phyloP scores from a whole-genome alignment of 2,329 filamentous ascomycete genomes.

The Aspergillus caelatus region DNA sequence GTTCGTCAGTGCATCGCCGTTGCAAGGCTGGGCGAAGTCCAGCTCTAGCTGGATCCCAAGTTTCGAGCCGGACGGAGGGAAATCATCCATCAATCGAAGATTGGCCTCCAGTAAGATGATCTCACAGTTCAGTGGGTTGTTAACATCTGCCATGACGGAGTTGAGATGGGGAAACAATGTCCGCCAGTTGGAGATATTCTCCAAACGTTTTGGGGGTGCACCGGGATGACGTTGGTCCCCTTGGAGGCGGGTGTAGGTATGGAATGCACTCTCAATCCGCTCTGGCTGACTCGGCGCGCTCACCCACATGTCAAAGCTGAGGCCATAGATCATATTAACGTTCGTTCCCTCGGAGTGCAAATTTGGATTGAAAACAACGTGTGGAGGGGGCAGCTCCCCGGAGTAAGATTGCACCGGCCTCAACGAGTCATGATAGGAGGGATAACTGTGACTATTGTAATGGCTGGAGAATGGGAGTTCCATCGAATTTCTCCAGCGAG shows the following conservation, averaged over 20 bases:
- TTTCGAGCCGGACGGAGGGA: slow-evolving; percentile 44
- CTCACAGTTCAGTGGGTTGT: slow-evolving; percentile 41
- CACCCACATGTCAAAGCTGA: slow-evolving; percentile 52
- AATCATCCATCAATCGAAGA: slow-evolving; percentile 47
- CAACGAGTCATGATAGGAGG: slow-evolving; percentile 35
- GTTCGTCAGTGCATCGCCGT: slow-evolving; percentile 34
- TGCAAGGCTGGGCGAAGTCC: slow-evolving; percentile 41
- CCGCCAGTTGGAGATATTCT: slow-evolving; percentile 45
- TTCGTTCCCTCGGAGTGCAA: slow-evolving; percentile 29
- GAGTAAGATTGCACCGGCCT: slow-evolving; percentile 36
- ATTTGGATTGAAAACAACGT: slow-evolving; percentile 37
- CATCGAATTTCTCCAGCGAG: slow-evolving; percentile 37
- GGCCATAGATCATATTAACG: slow-evolving; percentile 34
- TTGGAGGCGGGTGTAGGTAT: slow-evolving; percentile 48
- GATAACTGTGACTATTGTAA: slow-evolving; percentile 30
- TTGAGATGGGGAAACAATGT: slow-evolving; percentile 44
- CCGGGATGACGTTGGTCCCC: slow-evolving; percentile 39
- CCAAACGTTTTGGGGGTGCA: slow-evolving; percentile 41
- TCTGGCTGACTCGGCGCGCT: slow-evolving; percentile 40
- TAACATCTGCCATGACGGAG: slow-evolving; percentile 36
- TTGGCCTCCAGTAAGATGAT: slow-evolving; percentile 49
- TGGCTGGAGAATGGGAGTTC: slow-evolving; percentile 35
- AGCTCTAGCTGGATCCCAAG: slow-evolving; percentile 48
- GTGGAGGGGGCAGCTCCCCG: slow-evolving; percentile 37
- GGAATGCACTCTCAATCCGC: slow-evolving; percentile 43